Percentiles rank a stretch among this genome's conserved stretches.
Evolutionary conservation across 2,329 filamentous ascomycete genomes (phyloP).

Genomic region (Aspergillus sp.): DNA sequence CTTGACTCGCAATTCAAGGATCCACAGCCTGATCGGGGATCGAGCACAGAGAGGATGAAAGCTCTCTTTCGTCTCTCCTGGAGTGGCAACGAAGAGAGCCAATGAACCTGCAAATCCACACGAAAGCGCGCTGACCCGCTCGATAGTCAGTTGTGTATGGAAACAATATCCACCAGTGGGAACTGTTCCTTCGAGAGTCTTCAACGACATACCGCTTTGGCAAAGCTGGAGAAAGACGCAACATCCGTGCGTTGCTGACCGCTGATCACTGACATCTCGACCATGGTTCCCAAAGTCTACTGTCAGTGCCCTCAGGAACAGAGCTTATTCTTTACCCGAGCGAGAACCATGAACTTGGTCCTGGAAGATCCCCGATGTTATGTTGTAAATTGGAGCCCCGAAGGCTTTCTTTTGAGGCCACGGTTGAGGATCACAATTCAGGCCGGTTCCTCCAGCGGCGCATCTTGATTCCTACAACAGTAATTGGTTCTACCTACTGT

Average conservation of each 20-base stretch:
- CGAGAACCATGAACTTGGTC: background rate
- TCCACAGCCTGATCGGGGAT: background rate
- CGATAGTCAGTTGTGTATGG: constrained; percentile 3
- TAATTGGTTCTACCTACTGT: background rate
- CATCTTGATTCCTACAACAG: background rate
- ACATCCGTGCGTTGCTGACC: constrained; percentile 1
- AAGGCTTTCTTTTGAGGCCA: background rate
- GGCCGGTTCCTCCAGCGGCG: background rate
- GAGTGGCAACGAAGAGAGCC: background rate
- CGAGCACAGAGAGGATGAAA: background rate
- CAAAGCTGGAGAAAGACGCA: background rate
- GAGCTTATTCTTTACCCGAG: background rate
- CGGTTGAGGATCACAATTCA: no score
- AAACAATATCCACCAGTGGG: constrained; percentile 16
- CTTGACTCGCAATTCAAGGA: background rate
- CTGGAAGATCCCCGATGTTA: background rate
- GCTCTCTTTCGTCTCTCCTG: background rate
- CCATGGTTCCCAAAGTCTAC: background rate
- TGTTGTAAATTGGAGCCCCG: background rate
- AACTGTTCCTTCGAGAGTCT: constrained; percentile 9
- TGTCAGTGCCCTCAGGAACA: background rate
- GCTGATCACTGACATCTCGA: background rate
- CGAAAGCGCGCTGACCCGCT: background rate
- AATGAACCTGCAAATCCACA: background rate
- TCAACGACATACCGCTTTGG: constrained; percentile 6